A percentile compares a stretch with the other conserved stretches of the same genome.
Evolutionary conservation across 768 basidiomycete genomes (phyloP).

Genomic region (Leccinum pellstonianum): DNA sequence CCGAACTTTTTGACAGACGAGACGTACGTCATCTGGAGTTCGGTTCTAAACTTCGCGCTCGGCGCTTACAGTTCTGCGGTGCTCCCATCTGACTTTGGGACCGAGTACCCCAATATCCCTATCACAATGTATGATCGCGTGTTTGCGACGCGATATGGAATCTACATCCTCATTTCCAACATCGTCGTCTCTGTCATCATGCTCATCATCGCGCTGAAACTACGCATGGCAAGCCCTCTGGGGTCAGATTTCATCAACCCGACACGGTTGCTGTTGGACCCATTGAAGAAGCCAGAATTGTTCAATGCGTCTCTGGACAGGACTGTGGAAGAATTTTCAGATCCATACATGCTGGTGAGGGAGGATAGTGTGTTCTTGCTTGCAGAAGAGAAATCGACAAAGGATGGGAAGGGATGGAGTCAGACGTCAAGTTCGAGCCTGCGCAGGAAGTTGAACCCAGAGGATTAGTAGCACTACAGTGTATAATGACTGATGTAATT

Average conservation of each 20-base stretch:
- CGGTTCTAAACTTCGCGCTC: slow-evolving; percentile 3
- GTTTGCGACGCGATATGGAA: neutral
- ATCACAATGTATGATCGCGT: neutral
- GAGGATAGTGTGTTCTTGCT: slow-evolving; percentile 2
- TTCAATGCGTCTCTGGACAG: too few relatives aligned
- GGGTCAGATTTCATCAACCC: slow-evolving; percentile 9
- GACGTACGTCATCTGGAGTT: slow-evolving; percentile 5
- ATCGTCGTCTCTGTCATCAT: slow-evolving; percentile 11
- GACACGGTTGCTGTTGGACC: slow-evolving; percentile 13
- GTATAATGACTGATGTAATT: neutral
- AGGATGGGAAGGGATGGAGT: too few relatives aligned
- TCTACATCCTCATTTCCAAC: slow-evolving; percentile 9
- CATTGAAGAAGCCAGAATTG: neutral
- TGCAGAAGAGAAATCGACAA: neutral
- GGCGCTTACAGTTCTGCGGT: slow-evolving; percentile 11
- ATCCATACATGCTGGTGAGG: slow-evolving; percentile 9
- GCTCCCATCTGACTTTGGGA: neutral
- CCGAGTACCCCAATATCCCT: neutral
- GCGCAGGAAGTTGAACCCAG: neutral
- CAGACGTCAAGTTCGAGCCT: neutral
- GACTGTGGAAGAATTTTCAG: neutral
- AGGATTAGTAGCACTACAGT: neutral
- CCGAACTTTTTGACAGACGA: neutral
- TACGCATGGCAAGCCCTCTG: slow-evolving; percentile 7
- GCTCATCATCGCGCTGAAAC: slow-evolving; percentile 7